Evolutionary conservation across 129 eudicot species (phyloP).

Genomic region (Escallonia rubra): DNA sequence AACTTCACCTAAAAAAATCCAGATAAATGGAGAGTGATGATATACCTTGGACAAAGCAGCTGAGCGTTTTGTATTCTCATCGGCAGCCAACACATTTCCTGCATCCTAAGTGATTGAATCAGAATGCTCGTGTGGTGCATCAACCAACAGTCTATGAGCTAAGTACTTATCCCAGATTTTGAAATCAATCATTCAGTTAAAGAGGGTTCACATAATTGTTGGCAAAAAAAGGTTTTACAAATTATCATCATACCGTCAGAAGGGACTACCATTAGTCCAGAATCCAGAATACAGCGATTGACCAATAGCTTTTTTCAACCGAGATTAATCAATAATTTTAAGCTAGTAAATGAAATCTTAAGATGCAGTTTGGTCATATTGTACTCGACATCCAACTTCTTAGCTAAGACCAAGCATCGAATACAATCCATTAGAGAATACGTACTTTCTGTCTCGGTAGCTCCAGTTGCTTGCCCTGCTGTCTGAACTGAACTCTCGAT

Average conservation of each 20-base stretch:
- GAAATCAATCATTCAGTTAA: neutral
- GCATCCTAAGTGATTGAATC: conserved; percentile 1
- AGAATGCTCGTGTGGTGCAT: neutral
- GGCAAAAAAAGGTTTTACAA: too few species aligned
- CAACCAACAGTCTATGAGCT: neutral
- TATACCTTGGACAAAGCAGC: conserved; percentile 40
- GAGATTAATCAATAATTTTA: too few species aligned
- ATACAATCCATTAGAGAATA: conserved; percentile 2
- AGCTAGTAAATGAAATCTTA: too few species aligned
- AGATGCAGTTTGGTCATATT: too few species aligned
- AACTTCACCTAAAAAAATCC: conserved; percentile 3
- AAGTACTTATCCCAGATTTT: neutral
- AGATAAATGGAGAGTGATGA: conserved; percentile 6
- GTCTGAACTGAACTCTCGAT: conserved; percentile 54
- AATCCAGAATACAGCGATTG: too few species aligned
- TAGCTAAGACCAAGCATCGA: neutral
- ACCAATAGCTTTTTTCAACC: too few species aligned
- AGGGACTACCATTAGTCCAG: too few species aligned
- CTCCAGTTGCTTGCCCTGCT: conserved; percentile 27
- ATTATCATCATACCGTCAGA: too few species aligned
- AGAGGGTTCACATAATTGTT: too few species aligned
- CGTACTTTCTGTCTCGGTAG: conserved; percentile 43
- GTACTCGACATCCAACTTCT: too few species aligned
- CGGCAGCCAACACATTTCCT: conserved; percentile 23
- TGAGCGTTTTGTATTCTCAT: conserved; percentile 28